Conservation (phyloP, 1,139 yeast genomes). For the Candida tropicalis region DNA sequence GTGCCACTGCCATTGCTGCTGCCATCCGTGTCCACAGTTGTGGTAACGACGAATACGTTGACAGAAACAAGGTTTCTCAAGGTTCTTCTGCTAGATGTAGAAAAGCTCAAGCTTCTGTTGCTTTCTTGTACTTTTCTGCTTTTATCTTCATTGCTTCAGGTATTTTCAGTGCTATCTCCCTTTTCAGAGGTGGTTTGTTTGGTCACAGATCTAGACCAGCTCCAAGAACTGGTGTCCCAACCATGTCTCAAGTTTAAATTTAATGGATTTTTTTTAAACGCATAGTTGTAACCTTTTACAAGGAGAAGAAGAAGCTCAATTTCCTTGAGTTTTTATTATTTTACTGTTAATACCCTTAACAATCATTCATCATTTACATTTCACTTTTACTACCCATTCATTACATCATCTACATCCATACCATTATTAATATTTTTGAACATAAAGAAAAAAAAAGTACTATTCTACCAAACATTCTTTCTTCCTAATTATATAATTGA, state of each 20-base stretch:
- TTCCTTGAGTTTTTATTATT: no score
- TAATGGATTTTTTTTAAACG: neutral
- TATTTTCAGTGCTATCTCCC: conserved; percentile 59
- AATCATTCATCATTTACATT: no score
- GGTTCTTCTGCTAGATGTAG: conserved; percentile 86
- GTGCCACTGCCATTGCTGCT: conserved; percentile 92
- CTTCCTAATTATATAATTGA: no score
- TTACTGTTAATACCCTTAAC: no score
- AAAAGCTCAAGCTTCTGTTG: conserved; percentile 89
- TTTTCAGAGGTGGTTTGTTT: conserved; percentile 75
- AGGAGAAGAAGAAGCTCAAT: no score
- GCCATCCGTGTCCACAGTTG: conserved; percentile 88
- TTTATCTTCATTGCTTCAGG: conserved; percentile 72
- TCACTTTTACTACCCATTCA: no score
- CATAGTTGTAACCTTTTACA: neutral
- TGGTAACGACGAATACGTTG: conserved; percentile 63
- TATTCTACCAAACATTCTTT: no score
- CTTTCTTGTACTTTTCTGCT: conserved; percentile 88
- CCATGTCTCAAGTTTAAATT: conserved; percentile 76
- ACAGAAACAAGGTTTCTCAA: conserved; percentile 68
- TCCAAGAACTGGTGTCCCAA: conserved; percentile 83
- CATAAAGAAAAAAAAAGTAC: no score
- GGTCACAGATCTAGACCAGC: conserved; percentile 50
- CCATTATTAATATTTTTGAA: no score
- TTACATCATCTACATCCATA: no score